These are phyloP conservation scores for Panus rudis DNA, from an alignment of 768 basidiomycete species.

Conservation along the genomic window DNA sequence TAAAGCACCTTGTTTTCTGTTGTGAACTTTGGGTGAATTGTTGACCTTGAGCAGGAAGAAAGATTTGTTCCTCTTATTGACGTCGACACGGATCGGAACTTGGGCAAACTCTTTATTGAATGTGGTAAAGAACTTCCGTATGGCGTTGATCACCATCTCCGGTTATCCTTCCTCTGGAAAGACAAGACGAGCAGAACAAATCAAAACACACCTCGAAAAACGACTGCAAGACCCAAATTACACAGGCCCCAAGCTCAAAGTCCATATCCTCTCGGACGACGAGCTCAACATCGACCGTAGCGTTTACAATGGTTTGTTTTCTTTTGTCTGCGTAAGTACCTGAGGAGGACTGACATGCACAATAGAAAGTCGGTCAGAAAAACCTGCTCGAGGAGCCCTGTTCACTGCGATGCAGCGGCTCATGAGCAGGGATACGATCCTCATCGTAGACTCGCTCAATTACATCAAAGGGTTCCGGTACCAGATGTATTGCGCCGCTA, in stretches of 20 bases:
- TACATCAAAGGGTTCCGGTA: slow-evolving; percentile 99
- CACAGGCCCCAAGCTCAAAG: slow-evolving; percentile 40
- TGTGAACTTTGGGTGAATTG: no score
- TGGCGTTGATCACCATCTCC: slow-evolving; percentile 90
- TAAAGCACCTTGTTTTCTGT: no score
- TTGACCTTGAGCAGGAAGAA: no score
- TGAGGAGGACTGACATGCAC: no score
- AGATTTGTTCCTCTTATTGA: no score
- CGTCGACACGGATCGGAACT: no score
- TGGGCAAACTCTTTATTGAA: no score
- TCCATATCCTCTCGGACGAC: slow-evolving; percentile 67
- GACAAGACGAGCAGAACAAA: slow-evolving; percentile 58
- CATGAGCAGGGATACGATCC: slow-evolving; percentile 63
- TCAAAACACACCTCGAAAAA: slow-evolving; percentile 48
- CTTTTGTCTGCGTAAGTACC: background rate
- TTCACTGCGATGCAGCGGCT: slow-evolving; percentile 78
- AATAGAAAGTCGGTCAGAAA: slow-evolving; percentile 75
- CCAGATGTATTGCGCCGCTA: slow-evolving; percentile 93
- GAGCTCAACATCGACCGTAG: slow-evolving; percentile 52
- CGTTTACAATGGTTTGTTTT: slow-evolving; percentile 64
- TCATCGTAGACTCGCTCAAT: slow-evolving; percentile 88
- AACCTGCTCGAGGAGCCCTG: slow-evolving; percentile 76
- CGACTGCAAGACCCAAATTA: slow-evolving; percentile 45
- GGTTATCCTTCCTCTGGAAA: slow-evolving; percentile 91
- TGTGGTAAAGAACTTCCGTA: no score